phyloP scores from a whole-genome alignment of 2,329 filamentous ascomycete genomes.

The Fonsecaea pugnacius region DNA sequence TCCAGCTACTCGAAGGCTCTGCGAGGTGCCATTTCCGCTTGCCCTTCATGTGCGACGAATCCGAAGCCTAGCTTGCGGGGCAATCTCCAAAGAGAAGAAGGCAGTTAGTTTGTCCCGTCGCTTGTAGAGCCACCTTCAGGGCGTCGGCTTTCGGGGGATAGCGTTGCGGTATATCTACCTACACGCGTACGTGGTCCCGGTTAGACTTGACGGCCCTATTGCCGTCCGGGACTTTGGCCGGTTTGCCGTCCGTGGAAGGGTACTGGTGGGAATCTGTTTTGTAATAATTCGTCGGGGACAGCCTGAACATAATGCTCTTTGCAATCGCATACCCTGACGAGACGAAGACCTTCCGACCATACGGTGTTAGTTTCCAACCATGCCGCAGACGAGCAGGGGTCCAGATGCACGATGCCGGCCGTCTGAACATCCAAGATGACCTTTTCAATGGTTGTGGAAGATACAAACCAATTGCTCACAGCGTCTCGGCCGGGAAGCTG shows the following conservation, averaged over 20 bases:
- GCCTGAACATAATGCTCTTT: neutral
- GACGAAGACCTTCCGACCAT: neutral
- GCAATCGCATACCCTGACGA: neutral
- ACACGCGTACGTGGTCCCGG: neutral
- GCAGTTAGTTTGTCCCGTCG: neutral
- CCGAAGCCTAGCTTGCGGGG: neutral
- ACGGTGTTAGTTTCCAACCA: neutral
- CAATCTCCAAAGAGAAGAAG: neutral
- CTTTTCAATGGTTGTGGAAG: neutral
- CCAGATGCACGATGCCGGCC: neutral
- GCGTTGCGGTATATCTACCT: neutral
- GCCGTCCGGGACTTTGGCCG: neutral
- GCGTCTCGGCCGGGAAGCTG: neutral
- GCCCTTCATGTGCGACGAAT: neutral
- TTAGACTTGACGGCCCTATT: slow-evolving; percentile 1
- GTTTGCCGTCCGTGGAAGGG: neutral
- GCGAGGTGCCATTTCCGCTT: neutral
- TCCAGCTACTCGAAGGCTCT: neutral
- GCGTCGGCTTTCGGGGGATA: neutral
- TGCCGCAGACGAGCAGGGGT: neutral
- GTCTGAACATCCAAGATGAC: neutral
- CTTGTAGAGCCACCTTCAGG: neutral
- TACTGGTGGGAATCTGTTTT: neutral
- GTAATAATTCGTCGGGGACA: neutral
- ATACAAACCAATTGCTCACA: neutral